Evolutionary conservation across 352 stramenopile species (phyloP).

Genomic region (Phytophthora aleatoria): DNA sequence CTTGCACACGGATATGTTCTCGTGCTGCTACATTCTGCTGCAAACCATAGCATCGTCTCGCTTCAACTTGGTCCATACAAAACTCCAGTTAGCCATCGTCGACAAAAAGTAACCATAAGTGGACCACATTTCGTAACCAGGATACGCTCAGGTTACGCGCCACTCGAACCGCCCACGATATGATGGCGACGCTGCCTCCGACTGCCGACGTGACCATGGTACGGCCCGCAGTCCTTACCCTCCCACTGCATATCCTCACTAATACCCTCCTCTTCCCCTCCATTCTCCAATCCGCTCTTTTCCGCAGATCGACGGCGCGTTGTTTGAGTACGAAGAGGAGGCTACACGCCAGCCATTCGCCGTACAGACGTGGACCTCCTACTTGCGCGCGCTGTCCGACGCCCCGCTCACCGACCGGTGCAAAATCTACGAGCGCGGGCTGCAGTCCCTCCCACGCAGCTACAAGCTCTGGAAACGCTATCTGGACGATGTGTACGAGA

Average conservation of each 20-base stretch:
- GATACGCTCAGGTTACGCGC: constrained; percentile 5
- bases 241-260: neutral
- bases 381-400: constrained; percentile 48
- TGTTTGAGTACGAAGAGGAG: constrained; percentile 85
- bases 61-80: constrained; percentile 29
- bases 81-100: neutral
- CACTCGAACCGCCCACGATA: neutral
- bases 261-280: constrained; percentile 3
- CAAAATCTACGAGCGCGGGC: constrained; percentile 86
- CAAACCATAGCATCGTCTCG: too few species aligned
- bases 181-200: constrained; percentile 18
- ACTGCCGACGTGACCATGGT: constrained; percentile 27
- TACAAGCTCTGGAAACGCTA: constrained; percentile 97
- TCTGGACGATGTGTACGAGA: constrained; percentile 73
- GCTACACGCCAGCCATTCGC: constrained; percentile 82
- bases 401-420: constrained; percentile 37
- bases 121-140: constrained; percentile 5
- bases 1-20: neutral
- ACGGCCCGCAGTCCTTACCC: neutral
- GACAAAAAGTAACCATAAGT: neutral
- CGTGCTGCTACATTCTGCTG: neutral
- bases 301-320: constrained; percentile 21
- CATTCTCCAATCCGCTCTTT: neutral
- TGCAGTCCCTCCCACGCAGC: constrained; percentile 86
- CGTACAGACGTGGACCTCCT: constrained; percentile 84